phyloP scores from a whole-genome alignment of 257 asterid species.

The Solanum piurae region DNA sequence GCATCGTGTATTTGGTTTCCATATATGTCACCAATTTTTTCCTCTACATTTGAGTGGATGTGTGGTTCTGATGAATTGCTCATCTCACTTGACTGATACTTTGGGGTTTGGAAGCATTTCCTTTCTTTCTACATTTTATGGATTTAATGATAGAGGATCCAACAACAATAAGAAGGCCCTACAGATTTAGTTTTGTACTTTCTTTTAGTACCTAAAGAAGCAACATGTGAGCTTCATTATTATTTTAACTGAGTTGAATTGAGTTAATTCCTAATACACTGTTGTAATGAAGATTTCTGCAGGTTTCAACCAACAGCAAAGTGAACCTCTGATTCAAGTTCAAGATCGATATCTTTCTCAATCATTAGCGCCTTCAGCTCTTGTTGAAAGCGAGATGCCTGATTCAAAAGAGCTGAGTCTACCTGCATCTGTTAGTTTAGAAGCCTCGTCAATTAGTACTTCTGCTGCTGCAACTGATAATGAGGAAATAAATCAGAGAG shows the following conservation, averaged over 20 bases:
- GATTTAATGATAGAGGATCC: neutral
- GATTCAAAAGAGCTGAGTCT: conserved; percentile 7
- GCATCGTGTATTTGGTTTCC: neutral
- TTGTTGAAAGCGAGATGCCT: conserved; percentile 18
- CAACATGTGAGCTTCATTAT: neutral
- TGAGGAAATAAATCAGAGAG: conserved; percentile 39
- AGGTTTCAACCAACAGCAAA: conserved; percentile 38
- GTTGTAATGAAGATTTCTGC: conserved; percentile 34
- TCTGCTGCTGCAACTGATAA: conserved; percentile 14
- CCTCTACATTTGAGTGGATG: neutral
- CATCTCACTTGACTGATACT: neutral
- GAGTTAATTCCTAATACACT: conserved; percentile 11
- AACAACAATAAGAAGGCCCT: neutral
- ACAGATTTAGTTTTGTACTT: neutral
- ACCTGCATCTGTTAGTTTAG: conserved; percentile 26
- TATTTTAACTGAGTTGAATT: neutral
- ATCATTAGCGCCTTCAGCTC: conserved; percentile 27
- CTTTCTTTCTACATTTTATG: neutral
- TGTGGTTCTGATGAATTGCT: neutral
- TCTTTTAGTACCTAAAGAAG: neutral
- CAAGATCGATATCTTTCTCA: conserved; percentile 45
- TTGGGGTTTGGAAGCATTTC: neutral
- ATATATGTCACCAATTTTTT: neutral
- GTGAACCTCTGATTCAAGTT: conserved; percentile 22
- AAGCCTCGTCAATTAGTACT: conserved; percentile 24